Percentiles rank a stretch among this genome's conserved stretches.
phyloP scores from a whole-genome alignment of 2,329 filamentous ascomycete species.

The Gnomoniopsis smithogilvyi region DNA sequence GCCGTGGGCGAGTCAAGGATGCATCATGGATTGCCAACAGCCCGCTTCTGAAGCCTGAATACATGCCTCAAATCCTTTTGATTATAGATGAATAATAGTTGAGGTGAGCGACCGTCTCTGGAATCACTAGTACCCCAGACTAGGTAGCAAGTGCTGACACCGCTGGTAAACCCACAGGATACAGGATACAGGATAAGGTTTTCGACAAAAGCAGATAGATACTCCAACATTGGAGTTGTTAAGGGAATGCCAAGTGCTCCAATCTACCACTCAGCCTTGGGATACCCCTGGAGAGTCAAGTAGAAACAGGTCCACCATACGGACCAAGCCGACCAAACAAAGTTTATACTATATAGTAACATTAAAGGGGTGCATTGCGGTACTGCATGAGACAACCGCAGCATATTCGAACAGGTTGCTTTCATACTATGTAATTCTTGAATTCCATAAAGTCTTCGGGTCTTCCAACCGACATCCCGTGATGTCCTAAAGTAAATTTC shows the following conservation, averaged over 20 bases:
- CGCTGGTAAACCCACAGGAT: too few relatives aligned
- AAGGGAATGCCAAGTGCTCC: not conserved
- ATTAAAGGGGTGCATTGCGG: not conserved
- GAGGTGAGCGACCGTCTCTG: too few relatives aligned
- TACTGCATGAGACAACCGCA: not conserved
- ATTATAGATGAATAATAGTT: too few relatives aligned
- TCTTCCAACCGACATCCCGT: not conserved
- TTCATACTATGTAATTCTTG: too few relatives aligned
- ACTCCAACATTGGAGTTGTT: not conserved
- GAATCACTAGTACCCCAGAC: too few relatives aligned
- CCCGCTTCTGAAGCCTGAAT: too few relatives aligned
- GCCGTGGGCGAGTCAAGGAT: too few relatives aligned
- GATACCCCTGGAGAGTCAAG: not conserved
- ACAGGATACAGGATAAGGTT: too few relatives aligned
- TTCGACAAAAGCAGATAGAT: too few relatives aligned
- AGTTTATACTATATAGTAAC: not conserved
- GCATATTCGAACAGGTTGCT: not conserved
- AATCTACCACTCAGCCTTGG: not conserved
- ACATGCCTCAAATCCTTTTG: too few relatives aligned
- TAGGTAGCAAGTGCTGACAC: too few relatives aligned
- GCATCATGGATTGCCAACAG: too few relatives aligned
- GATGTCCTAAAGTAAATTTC: not conserved
- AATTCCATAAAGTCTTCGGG: not conserved
- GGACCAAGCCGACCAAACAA: not conserved
- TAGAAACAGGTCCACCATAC: not conserved